These are phyloP conservation scores for Scedosporium dehoogii DNA, from an alignment of 2,329 filamentous ascomycete genomes.

Conservation along the genomic window DNA sequence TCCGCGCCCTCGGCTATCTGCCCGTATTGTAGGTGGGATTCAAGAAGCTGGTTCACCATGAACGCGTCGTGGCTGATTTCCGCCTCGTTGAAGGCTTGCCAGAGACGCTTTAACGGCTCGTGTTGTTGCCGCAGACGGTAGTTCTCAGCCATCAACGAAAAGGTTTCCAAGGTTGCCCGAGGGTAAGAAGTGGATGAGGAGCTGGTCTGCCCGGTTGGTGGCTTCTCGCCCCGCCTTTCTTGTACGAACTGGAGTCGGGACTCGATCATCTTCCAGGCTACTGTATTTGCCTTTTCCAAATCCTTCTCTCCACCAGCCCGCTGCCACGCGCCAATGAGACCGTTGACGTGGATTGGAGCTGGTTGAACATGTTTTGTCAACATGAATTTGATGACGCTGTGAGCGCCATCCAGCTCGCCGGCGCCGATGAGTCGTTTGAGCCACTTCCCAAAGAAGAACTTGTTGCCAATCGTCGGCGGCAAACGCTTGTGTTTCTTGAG, in stretches of 20 bases:
- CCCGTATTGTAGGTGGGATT: slow-evolving; percentile 52
- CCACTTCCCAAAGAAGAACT: slow-evolving; percentile 83
- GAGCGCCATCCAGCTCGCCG: slow-evolving; percentile 60
- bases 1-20: slow-evolving; percentile 42
- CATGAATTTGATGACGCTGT: slow-evolving; percentile 68
- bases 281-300: slow-evolving; percentile 51
- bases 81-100: slow-evolving; percentile 50
- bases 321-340: slow-evolving; percentile 70
- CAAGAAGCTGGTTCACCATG: slow-evolving; percentile 71
- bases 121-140: slow-evolving; percentile 56
- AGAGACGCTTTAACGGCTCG: slow-evolving; percentile 47
- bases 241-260: slow-evolving; percentile 55
- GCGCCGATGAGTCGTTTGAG: slow-evolving; percentile 71
- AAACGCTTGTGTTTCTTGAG: slow-evolving; percentile 30
- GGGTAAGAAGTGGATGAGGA: slow-evolving; percentile 26
- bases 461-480: slow-evolving; percentile 49
- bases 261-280: slow-evolving; percentile 71
- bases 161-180: slow-evolving; percentile 65
- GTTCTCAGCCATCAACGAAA: slow-evolving; percentile 62
- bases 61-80: slow-evolving; percentile 60
- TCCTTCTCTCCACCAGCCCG: slow-evolving; percentile 47
- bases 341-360: slow-evolving; percentile 69
- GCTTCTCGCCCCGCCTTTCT: slow-evolving; percentile 19
- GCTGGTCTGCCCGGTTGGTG: neutral
- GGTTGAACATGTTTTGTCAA: slow-evolving; percentile 56